These are phyloP conservation scores for Biscogniauxia sp. DNA, from an alignment of 2,329 filamentous ascomycete species.

Conservation along the genomic window DNA sequence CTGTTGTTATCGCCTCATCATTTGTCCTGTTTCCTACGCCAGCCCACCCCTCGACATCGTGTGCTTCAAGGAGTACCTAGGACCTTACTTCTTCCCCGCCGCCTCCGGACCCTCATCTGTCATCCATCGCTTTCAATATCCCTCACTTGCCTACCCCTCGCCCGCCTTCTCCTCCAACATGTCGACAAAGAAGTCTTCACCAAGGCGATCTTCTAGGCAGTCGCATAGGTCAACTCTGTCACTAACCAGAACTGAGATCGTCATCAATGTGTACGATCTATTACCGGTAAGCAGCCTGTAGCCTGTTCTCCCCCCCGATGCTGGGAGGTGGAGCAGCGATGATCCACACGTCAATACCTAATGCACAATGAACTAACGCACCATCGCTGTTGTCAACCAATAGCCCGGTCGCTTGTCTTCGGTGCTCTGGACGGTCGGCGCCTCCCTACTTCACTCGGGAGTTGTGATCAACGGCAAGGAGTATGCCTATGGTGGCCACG, in stretches of 20 bases:
- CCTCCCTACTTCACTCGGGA: slow-evolving; percentile 77
- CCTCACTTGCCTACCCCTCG: not conserved
- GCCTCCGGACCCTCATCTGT: not conserved
- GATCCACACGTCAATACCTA: slow-evolving; percentile 5
- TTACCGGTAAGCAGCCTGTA: slow-evolving; percentile 57
- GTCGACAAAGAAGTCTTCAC: slow-evolving; percentile 44
- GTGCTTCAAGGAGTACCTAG: too few relatives aligned
- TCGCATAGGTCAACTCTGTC: slow-evolving; percentile 65
- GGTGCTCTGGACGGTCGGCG: slow-evolving; percentile 73
- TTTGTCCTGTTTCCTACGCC: too few relatives aligned
- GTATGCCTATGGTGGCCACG: slow-evolving; percentile 84
- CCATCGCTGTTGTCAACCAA: slow-evolving; percentile 4
- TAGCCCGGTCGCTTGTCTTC: slow-evolving; percentile 74
- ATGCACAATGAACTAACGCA: not conserved
- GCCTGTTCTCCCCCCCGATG: not conserved
- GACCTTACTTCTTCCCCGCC: not conserved
- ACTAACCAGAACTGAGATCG: slow-evolving; percentile 68
- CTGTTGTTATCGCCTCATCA: not conserved
- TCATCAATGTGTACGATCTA: slow-evolving; percentile 77
- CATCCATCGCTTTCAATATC: not conserved
- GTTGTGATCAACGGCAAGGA: slow-evolving; percentile 78
- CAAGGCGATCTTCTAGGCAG: slow-evolving; percentile 33
- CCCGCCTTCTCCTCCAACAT: slow-evolving; percentile 33
- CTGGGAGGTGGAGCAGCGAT: not conserved
- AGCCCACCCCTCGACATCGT: too few relatives aligned